Evolutionary conservation across 371 early-diverging fungal genomes (phyloP).

Genomic region (Apophysomyces variabilis): DNA sequence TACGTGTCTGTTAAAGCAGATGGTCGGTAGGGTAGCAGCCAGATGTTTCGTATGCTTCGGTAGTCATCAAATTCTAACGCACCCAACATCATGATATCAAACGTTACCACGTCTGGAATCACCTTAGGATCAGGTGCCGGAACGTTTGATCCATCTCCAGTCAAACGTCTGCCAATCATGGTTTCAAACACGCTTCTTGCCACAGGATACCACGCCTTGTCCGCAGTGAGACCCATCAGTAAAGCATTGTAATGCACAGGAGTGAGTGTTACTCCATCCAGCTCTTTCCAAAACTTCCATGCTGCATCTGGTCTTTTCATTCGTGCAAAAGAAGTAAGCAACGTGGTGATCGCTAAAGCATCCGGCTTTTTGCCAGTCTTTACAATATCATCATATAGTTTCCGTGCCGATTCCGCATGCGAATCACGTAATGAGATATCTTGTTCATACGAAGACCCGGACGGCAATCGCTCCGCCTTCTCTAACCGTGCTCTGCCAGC

Average conservation of each 20-base stretch:
- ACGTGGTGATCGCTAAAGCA: slow-evolving; percentile 25
- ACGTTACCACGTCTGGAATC: slow-evolving; percentile 10
- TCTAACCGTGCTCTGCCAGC: slow-evolving; percentile 26
- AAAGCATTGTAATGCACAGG: slow-evolving; percentile 40
- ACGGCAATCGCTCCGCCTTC: not conserved
- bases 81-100: slow-evolving; percentile 8
- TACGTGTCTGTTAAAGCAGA: not conserved
- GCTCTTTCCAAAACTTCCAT: slow-evolving; percentile 38
- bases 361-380: slow-evolving; percentile 26
- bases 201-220: slow-evolving; percentile 33
- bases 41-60: not conserved
- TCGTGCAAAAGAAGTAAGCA: slow-evolving; percentile 30
- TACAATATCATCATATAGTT: slow-evolving; percentile 18
- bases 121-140: not conserved
- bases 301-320: slow-evolving; percentile 34
- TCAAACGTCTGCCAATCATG: slow-evolving; percentile 20
- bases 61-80: not conserved
- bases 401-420: slow-evolving; percentile 14
- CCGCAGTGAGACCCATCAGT: slow-evolving; percentile 23
- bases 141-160: not conserved
- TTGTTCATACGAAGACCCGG: not conserved
- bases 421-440: slow-evolving; percentile 16
- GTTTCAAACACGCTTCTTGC: slow-evolving; percentile 34
- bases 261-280: slow-evolving; percentile 10
- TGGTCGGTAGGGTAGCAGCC: slow-evolving; percentile 6